Evolutionary conservation across 2,329 filamentous ascomycete species (phyloP), one percentile per base, ranked within the genome.

Genomic region (Pseudogymnoascus sp.): DNA sequence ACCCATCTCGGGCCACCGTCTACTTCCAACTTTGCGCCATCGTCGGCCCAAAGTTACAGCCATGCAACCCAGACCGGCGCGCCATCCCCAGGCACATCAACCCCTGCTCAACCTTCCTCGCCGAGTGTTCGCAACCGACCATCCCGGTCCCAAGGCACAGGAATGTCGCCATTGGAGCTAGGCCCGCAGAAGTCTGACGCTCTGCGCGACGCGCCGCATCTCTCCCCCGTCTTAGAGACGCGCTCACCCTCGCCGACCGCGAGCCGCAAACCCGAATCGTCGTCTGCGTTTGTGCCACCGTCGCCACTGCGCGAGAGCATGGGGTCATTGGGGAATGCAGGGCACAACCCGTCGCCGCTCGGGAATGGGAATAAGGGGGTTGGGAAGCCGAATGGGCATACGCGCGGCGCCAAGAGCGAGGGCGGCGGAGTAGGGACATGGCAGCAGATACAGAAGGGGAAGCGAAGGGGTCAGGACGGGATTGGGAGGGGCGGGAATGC

Each of bases 141-240:
- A 9, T 49, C 42, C 22, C 22, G 42, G 22, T 28, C 42, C 12
- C 42, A 49, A 28, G 42, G 42, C 22, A 49, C 42, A 12, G 42
- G 42, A 25, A 49, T 49, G 42, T 49, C 42, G 22, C 42, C 42
- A 8, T 11, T 49, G 14, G 42, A 49, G 1, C 2, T 49, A n/a
- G 42, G 42, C 23, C 22, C 42, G 22, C 42, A 49, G 22, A 45
- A 45, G 41, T 14, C 41, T 11, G 42, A 49, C 12, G 42, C 42
- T 19, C 42, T 49, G 2, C 42, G 42, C 5, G 42, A 49, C 12
- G 52, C 33, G n/a, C 52, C 52, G 19, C 81, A 80, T 67, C 78
- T 92, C 2, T 92, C 89, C 0, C 89, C 89, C 0, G 89, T 92
- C 0, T 88, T 88, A 61, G 89, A 92, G 75, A 82, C 83, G 5